phyloP scores from a whole-genome alignment of 2,329 filamentous ascomycete species.

The Alternaria incomplexa region DNA sequence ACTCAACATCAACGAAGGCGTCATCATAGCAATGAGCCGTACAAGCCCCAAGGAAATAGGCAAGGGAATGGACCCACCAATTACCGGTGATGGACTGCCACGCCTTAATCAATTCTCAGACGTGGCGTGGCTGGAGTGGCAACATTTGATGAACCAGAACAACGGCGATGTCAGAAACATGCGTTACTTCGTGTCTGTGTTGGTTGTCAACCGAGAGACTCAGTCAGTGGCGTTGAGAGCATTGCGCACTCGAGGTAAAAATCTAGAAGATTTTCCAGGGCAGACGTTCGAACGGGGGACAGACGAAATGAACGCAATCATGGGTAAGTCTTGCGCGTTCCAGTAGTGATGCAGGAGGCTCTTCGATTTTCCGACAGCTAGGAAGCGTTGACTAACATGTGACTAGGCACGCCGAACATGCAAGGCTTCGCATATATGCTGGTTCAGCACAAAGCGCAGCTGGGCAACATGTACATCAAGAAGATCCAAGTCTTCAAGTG shows the following conservation, averaged over 20 bases:
- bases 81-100: constrained; percentile 15
- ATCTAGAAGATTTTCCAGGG: constrained; percentile 20
- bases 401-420: constrained; percentile 22
- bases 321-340: constrained; percentile 10
- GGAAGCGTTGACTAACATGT: background rate
- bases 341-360: background rate
- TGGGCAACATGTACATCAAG: constrained; percentile 25
- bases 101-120: constrained; percentile 24
- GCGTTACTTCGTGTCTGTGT: constrained; percentile 22
- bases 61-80: background rate
- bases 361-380: background rate
- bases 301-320: constrained; percentile 20
- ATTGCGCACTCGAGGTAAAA: constrained; percentile 8
- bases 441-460: constrained; percentile 23
- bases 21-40: constrained; percentile 23
- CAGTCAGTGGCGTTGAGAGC: constrained; percentile 13
- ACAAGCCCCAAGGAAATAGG: constrained; percentile 15
- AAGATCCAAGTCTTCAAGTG: constrained; percentile 22
- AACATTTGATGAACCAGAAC: background rate
- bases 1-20: constrained; percentile 20
- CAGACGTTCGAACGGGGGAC: constrained; percentile 19
- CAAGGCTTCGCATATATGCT: constrained; percentile 29
- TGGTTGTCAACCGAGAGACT: constrained; percentile 21
- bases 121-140: constrained; percentile 23
- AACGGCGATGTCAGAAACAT: constrained; percentile 8